Evolutionary conservation across 2,329 filamentous ascomycete genomes (phyloP).

Genomic region (Sporothrix sp.): DNA sequence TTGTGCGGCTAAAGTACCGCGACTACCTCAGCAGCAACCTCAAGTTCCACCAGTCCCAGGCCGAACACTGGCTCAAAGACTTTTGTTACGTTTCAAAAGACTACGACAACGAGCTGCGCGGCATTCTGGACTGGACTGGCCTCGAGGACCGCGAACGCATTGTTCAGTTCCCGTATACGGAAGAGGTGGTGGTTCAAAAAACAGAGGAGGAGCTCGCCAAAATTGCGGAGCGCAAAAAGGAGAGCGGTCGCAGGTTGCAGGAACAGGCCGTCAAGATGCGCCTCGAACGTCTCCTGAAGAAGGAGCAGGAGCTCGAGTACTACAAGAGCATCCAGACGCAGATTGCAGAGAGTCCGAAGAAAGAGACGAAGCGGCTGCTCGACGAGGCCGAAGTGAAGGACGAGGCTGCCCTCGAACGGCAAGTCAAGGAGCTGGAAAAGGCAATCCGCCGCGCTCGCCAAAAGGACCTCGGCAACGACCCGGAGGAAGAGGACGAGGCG

Average conservation of each 20-base stretch:
- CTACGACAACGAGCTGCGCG: constrained; percentile 67
- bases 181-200: constrained; percentile 84
- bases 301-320: constrained; percentile 91
- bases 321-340: constrained; percentile 73
- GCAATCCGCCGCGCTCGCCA: constrained; percentile 82
- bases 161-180: constrained; percentile 87
- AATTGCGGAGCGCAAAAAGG: constrained; percentile 88
- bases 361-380: constrained; percentile 75
- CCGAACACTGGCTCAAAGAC: constrained; percentile 75
- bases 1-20: constrained; percentile 77
- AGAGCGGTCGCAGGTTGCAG: constrained; percentile 82
- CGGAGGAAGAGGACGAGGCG: constrained; percentile 59
- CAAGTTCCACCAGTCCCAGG: constrained; percentile 77
- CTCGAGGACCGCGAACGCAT: constrained; percentile 82
- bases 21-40: constrained; percentile 62
- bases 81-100: constrained; percentile 84
- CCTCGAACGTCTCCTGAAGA: constrained; percentile 86
- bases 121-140: constrained; percentile 82
- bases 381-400: constrained; percentile 90
- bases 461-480: constrained; percentile 70
- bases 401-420: constrained; percentile 73
- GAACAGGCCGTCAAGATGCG: constrained; percentile 97
- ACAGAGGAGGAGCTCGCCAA: constrained; percentile 85
- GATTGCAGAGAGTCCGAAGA: constrained; percentile 71
- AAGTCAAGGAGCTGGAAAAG: constrained; percentile 82